Percentiles rank a stretch among this genome's conserved stretches.
Conservation (phyloP, 2,329 filamentous ascomycete genomes). For the Chaetothyriales sp. region DNA sequence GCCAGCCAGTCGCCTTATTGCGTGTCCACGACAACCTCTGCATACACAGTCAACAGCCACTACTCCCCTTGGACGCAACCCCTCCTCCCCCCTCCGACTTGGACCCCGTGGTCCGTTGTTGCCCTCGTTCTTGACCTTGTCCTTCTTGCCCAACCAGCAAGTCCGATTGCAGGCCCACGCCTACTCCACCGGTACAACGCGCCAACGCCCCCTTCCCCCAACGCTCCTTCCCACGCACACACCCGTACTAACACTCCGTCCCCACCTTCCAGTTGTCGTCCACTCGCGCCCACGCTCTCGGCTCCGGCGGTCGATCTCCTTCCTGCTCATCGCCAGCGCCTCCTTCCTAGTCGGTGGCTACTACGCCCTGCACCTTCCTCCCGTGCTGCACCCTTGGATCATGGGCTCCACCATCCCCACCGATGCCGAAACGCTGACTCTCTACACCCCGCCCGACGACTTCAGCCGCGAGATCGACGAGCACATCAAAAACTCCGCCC, state of each 20-base stretch:
- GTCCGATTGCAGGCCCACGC: background rate
- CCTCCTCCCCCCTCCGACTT: background rate
- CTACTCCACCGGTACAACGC: background rate
- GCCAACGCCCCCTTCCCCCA: too few species aligned
- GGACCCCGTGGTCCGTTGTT: too few species aligned
- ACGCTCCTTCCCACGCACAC: background rate
- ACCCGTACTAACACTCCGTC: background rate
- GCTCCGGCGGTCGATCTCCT: slow-evolving; percentile 12
- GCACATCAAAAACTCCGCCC: slow-evolving; percentile 59
- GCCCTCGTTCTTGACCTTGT: too few species aligned
- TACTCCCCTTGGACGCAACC: background rate
- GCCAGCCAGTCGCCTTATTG: background rate
- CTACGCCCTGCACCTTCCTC: slow-evolving; percentile 14
- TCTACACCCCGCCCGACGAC: slow-evolving; percentile 48
- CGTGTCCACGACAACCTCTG: background rate
- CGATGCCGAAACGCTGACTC: slow-evolving; percentile 58
- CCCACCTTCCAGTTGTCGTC: slow-evolving; percentile 13
- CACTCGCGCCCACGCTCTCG: slow-evolving; percentile 14
- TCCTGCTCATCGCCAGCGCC: slow-evolving; percentile 15
- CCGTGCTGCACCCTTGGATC: slow-evolving; percentile 17
- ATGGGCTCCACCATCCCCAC: slow-evolving; percentile 34
- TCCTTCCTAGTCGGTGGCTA: slow-evolving; percentile 15
- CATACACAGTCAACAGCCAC: background rate
- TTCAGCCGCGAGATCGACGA: slow-evolving; percentile 49
- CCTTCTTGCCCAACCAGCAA: background rate